Evolutionary conservation across 2,329 filamentous ascomycete genomes (phyloP), one percentile per base, ranked within the genome.

Genomic region (Colletotrichum falcatum): DNA sequence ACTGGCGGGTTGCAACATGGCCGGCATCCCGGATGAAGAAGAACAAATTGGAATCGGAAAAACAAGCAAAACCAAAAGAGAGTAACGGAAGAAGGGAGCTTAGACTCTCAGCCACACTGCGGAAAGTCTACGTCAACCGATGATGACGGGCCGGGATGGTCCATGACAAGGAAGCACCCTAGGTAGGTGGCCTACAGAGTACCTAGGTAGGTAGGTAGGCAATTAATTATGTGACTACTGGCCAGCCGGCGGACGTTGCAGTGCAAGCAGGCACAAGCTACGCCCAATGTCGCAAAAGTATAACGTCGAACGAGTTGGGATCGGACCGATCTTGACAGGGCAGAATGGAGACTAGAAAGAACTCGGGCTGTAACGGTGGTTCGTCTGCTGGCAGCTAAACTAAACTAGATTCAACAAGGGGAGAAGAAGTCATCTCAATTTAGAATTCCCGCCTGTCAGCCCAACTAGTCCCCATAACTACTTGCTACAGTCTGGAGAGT

Each of bases 91-190:
- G 49, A 30, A 6, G 20, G n/a, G 14, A 66, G 55, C 55, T 35
- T 53, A 42, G 53, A 28, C 56, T 35, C 23, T 18, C 20, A 28
- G 20, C 42, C 30, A 61, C 33, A 39, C 37, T 6, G 51, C 63
- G 64, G 37, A 56, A 67, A 37, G 67, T 53, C 51, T 46, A 62
- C 51, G 58, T 61, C 67, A 67, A 67, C 56, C 56, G 58, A 67
- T 39, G 64, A 67, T 70, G 58, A 62, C 51, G 67, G 67, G 39
- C 67, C 42, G 64, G 48, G 30, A 20, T 37, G 53, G 11, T 12
- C 28, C 28, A n/a, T 44, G 39, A 35, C 39, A 49, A 26, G 23
- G 51, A 39, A 53, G 33, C 48, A 4, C 14, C 35, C 35, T 39
- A 16, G 12, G 37, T 44, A 4, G 39, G 6, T n/a, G 2, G 9